These are phyloP conservation scores for Ogataea henricii DNA, from an alignment of 805 yeast genomes.

Conservation along the genomic window DNA sequence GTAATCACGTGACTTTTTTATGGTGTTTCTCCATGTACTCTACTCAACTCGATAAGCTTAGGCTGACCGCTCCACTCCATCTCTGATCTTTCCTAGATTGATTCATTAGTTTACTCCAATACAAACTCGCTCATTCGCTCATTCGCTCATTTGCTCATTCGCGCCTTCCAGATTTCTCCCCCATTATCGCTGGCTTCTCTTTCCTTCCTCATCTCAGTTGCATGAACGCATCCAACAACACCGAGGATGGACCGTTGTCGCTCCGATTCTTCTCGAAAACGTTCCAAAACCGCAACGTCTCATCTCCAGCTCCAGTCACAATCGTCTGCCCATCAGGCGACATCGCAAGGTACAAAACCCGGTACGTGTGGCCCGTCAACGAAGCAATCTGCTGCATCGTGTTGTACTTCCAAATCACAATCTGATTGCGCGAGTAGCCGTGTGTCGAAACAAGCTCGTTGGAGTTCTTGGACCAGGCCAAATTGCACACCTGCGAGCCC, in stretches of 20 bases:
- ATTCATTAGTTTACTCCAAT: too few relatives aligned
- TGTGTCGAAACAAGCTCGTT: conserved; percentile 94
- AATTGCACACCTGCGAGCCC: conserved; percentile 94
- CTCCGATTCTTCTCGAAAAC: conserved; percentile 77
- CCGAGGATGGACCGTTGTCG: conserved; percentile 61
- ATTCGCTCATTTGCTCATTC: not conserved
- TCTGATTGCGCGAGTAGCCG: conserved; percentile 88
- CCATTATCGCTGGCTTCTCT: too few relatives aligned
- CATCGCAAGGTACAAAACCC: conserved; percentile 85
- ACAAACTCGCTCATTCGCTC: too few relatives aligned
- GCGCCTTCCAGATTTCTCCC: too few relatives aligned
- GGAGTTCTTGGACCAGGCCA: conserved; percentile 89
- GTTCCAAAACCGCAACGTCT: conserved; percentile 93
- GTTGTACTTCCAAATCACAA: conserved; percentile 92
- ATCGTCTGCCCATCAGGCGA: conserved; percentile 96
- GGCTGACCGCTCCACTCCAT: too few relatives aligned
- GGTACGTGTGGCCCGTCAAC: conserved; percentile 88
- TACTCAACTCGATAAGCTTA: too few relatives aligned
- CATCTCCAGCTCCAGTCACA: conserved; percentile 99
- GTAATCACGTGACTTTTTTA: too few relatives aligned
- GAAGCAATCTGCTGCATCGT: conserved; percentile 91
- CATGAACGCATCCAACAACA: conserved; percentile 71
- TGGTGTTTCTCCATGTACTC: too few relatives aligned
- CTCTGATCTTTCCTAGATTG: too few relatives aligned
- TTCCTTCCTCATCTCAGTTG: conserved; percentile 64